phyloP scores from a whole-genome alignment of 441 rosid species.

The Gossypium lobatum region DNA sequence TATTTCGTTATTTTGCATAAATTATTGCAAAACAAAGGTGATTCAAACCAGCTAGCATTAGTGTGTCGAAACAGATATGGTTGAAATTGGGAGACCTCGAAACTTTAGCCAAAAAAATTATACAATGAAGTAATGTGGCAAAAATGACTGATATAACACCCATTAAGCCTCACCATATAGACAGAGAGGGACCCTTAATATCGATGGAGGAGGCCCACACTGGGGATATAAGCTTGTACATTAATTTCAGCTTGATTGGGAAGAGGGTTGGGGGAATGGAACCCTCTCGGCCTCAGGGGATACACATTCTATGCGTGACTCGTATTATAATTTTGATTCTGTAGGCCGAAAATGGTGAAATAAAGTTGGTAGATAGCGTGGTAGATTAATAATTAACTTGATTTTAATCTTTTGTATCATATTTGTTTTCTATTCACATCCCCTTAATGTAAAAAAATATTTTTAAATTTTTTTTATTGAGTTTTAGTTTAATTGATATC shows the following conservation, averaged over 20 bases:
- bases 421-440: too few species aligned
- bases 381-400: too few species aligned
- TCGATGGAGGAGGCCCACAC: not conserved
- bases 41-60: not conserved
- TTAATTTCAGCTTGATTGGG: not conserved
- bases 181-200: not conserved
- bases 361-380: not conserved
- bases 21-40: not conserved
- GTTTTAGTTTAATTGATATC: too few species aligned
- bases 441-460: too few species aligned
- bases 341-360: not conserved
- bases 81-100: not conserved
- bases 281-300: not conserved
- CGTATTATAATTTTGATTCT: not conserved
- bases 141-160: not conserved
- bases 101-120: not conserved
- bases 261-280: not conserved
- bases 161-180: not conserved
- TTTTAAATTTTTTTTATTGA: too few species aligned
- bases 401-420: too few species aligned
- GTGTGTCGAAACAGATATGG: not conserved
- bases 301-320: conserved; percentile 28
- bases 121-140: not conserved
- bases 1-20: not conserved
- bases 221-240: not conserved